Base-by-base conservation (phyloP, 371 early-diverging fungal genomes). In the Lichtheimia ornata region DNA sequence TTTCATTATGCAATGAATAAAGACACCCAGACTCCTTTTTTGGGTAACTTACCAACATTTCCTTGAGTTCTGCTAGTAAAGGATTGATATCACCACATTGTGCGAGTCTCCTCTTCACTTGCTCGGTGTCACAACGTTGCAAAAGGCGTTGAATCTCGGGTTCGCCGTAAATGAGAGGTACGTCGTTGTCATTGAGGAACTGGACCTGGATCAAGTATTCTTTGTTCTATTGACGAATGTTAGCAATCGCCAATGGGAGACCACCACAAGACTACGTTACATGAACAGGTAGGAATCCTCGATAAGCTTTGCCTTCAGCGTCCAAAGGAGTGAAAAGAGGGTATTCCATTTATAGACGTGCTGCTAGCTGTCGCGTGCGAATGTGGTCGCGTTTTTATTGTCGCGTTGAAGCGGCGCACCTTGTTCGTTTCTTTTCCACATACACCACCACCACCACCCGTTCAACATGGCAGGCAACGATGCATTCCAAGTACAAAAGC, bases 401-500 rank as follows among this genome's bases (percentile, higher is more conserved):
- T 43, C 65, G 50, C 50, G 52, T 42, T 18, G 40, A 53, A 35
- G 42, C 17, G 27, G 15, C 40, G 42, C 56, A 52, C 53, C 54
- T 59, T 30, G 53, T 51, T 30, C 44, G 28, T 56, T 42, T 58
- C 42, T 56, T 20, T 53, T 55, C 40, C 35, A 43, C 22, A 47
- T 12, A 14, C 13, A 30, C n/a, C 43, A 51, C 45, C 2, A 2
- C 2, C 18, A 22, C n/a, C 47, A 47, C 47, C 1, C 28, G 13
- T 56, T 24, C 42, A 66, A 12, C 25, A 64, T 61, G 70, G 49
- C 71, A 66, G 44, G 55, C 3, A 57, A 69, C 71, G 67, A 62
- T 72, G 20, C 50, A 63, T 49, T 56, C 61, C 56, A 68, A 62
- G 41, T 49, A 25, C 44, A 56, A 42, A 90, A 84, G 63, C 93